These are phyloP conservation scores for Rhododendron ovatum DNA, from an alignment of 148 eudicot species.

Conservation along the genomic window DNA sequence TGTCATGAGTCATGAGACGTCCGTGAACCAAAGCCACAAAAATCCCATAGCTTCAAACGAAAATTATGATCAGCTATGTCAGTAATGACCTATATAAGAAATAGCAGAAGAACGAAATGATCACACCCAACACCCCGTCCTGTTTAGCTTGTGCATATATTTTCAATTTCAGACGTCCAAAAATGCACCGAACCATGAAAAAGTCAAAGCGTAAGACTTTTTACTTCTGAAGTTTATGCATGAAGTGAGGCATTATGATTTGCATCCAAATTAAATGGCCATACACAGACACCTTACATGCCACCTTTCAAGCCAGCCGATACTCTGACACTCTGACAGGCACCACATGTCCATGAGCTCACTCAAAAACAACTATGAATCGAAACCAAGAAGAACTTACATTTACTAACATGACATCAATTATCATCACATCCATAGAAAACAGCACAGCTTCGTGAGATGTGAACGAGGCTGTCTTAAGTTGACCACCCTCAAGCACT, in stretches of 20 bases:
- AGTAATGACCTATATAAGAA: not conserved
- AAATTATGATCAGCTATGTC: not conserved
- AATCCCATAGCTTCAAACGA: not conserved
- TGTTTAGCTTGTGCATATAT: not conserved
- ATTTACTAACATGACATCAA: not conserved
- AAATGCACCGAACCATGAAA: not conserved
- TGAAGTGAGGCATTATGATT: not conserved
- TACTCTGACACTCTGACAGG: not conserved
- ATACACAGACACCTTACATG: not conserved
- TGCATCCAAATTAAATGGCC: not conserved
- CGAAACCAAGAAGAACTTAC: not conserved
- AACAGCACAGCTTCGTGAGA: not conserved
- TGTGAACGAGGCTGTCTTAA: not conserved
- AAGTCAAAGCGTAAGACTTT: not conserved
- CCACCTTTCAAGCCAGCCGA: not conserved
- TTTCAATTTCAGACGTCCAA: not conserved
- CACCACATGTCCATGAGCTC: not conserved
- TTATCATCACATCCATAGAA: not conserved
- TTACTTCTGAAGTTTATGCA: not conserved
- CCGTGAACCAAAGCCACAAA: not conserved
- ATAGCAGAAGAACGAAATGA: not conserved
- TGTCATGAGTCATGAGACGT: not conserved
- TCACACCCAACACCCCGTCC: not conserved
- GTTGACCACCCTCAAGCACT: not conserved
- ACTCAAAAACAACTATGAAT: not conserved